Evolutionary conservation across 2,329 filamentous ascomycete species (phyloP).

Genomic region (Paecilomyces sp.): DNA sequence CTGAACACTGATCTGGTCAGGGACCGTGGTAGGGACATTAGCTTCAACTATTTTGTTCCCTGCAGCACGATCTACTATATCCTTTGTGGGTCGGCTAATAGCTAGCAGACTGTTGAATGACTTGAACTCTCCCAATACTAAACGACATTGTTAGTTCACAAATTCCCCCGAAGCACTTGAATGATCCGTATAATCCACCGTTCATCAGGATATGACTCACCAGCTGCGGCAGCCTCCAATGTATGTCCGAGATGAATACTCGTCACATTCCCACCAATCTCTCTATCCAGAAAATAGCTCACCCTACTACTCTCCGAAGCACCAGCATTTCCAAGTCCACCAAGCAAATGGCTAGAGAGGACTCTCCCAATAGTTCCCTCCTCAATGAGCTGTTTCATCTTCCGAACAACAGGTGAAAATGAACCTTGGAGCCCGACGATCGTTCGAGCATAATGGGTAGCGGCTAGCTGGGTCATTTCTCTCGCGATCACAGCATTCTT

Average conservation of each 20-base stretch:
- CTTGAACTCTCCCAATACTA: neutral
- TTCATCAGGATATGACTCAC: neutral
- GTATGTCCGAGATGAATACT: neutral
- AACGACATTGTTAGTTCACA: neutral
- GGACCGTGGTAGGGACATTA: neutral
- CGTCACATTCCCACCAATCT: neutral
- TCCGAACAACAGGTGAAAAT: slow-evolving; percentile 37
- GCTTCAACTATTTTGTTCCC: neutral
- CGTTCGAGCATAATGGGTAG: slow-evolving; percentile 26
- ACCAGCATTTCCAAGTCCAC: slow-evolving; percentile 22
- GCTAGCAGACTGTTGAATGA: neutral
- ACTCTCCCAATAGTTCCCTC: slow-evolving; percentile 46
- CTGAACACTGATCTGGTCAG: neutral
- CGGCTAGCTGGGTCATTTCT: slow-evolving; percentile 34
- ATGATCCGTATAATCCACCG: neutral
- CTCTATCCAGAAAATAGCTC: slow-evolving; percentile 7
- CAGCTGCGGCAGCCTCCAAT: neutral
- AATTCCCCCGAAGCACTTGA: neutral
- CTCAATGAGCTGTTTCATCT: slow-evolving; percentile 39
- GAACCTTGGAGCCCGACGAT: slow-evolving; percentile 49
- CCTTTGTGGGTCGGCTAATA: neutral
- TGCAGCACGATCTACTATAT: neutral
- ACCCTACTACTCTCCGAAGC: slow-evolving; percentile 6
- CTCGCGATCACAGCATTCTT: slow-evolving; percentile 34
- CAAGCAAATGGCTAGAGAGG: slow-evolving; percentile 40